These are phyloP conservation scores for Teratosphaeria pseudoeucalypti DNA, from an alignment of 2,329 filamentous ascomycete species.

Conservation along the genomic window DNA sequence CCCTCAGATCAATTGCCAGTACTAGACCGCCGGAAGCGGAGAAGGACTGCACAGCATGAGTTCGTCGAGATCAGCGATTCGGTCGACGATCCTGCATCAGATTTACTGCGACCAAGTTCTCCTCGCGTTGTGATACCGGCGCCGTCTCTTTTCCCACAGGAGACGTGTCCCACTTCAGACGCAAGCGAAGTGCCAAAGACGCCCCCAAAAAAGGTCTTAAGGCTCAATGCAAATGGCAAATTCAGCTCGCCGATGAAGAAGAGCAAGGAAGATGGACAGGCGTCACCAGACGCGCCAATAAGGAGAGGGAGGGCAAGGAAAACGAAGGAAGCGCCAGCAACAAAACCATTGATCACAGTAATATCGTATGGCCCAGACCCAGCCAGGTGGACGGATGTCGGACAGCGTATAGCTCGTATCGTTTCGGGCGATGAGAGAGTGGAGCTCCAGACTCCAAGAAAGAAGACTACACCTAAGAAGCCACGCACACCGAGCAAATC, in stretches of 20 bases:
- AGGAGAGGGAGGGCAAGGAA: slow-evolving; percentile 21
- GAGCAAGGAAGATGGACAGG: slow-evolving; percentile 9
- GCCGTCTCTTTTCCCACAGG: slow-evolving; percentile 11
- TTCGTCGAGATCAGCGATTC: slow-evolving; percentile 8
- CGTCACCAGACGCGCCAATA: slow-evolving; percentile 11
- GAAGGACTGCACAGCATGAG: slow-evolving; percentile 24
- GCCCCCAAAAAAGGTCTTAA: slow-evolving; percentile 28
- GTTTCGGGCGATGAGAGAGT: slow-evolving; percentile 31
- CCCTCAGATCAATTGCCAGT: slow-evolving; percentile 2
- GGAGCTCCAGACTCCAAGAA: slow-evolving; percentile 5
- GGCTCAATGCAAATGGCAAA: slow-evolving; percentile 35
- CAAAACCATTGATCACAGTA: slow-evolving; percentile 15
- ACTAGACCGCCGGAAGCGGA: slow-evolving; percentile 25
- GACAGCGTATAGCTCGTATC: slow-evolving; percentile 54
- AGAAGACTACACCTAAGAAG: slow-evolving; percentile 17
- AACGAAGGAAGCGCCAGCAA: slow-evolving; percentile 9
- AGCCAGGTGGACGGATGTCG: slow-evolving; percentile 38
- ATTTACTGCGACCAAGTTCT: slow-evolving; percentile 1
- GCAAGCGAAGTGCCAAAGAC: slow-evolving; percentile 5
- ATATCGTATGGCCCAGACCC: neutral
- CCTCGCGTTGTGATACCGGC: slow-evolving; percentile 13
- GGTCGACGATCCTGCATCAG: neutral
- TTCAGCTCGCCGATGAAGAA: slow-evolving; percentile 34
- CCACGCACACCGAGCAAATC: slow-evolving; percentile 13
- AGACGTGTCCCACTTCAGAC: neutral